A percentile compares a stretch with the other conserved stretches of the same genome.
Conservation (phyloP, 1,284 basidiomycete genomes). For the Ceratorhiza oryzae-sativae region DNA sequence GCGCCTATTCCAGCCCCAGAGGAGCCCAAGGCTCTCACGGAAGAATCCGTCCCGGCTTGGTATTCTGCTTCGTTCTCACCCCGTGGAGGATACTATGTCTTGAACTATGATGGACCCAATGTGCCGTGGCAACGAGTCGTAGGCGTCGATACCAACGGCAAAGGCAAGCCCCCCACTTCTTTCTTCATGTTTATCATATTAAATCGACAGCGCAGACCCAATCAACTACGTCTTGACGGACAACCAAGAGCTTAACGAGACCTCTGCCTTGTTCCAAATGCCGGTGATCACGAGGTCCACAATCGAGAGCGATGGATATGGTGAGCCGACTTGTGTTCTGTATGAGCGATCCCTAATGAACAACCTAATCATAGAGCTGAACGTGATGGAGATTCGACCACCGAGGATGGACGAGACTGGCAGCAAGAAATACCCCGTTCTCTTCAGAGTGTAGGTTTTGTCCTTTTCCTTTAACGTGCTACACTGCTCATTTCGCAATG, state of each 20-base stretch:
- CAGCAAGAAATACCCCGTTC: slow-evolving; percentile 89
- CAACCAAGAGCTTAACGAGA: slow-evolving; percentile 76
- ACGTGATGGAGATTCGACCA: slow-evolving; percentile 88
- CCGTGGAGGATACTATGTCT: slow-evolving; percentile 80
- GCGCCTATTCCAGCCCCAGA: slow-evolving; percentile 48
- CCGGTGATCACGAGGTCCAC: slow-evolving; percentile 75
- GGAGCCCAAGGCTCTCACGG: slow-evolving; percentile 69
- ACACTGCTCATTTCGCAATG: slow-evolving; percentile 5
- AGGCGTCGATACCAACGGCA: slow-evolving; percentile 61
- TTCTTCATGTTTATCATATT: neutral
- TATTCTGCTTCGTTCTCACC: slow-evolving; percentile 82
- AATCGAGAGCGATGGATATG: slow-evolving; percentile 79
- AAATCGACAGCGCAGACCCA: slow-evolving; percentile 50
- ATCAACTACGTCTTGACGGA: slow-evolving; percentile 72
- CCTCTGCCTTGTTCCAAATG: slow-evolving; percentile 72
- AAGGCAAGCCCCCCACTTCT: slow-evolving; percentile 54
- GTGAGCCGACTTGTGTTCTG: slow-evolving; percentile 55
- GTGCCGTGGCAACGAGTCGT: slow-evolving; percentile 88
- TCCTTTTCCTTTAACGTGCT: neutral
- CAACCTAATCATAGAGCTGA: slow-evolving; percentile 64
- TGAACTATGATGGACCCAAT: slow-evolving; percentile 81
- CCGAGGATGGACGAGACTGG: slow-evolving; percentile 92
- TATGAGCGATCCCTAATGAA: slow-evolving; percentile 39
- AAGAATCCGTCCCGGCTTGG: slow-evolving; percentile 65
- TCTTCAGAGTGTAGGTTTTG: slow-evolving; percentile 77